Base-by-base conservation (phyloP, 352 stramenopile species). In the Phytophthora capsici region DNA sequence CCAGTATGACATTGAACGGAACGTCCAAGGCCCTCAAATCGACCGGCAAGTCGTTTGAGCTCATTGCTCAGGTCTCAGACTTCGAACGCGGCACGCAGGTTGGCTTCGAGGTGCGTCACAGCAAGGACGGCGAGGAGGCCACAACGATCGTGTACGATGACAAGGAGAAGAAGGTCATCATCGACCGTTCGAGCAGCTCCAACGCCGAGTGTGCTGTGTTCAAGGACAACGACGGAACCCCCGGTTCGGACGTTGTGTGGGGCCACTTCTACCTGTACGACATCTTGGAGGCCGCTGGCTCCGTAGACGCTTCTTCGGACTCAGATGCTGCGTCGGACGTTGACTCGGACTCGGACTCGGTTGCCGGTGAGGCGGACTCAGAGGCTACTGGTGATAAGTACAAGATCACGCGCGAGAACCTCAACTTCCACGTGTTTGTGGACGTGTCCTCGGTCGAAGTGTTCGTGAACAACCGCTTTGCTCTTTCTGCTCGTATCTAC, bases 101-200 rank as follows among this genome's bases (percentile, higher is more conserved):
- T 7, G 82, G 82, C 28, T 86, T 90, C 66, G 62, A 78, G 52
- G 73, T 90, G 32, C 82, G 79, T 9, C 73, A 76, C 56, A 86
- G 77, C 62, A 54, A 50, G 2, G 61, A 43, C 6, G 62, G 68
- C 20, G 77, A 86, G 26, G 80, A 91, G 58, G 69, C 70, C 34
- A 91, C 82, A 26, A 77, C 71, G 3, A 68, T 91, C 41, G 66
- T 88, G 57, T 91, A 91, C 63, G 82, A 91, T 45, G 82, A 89
- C 52, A 54, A 41, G 14, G 57, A 71, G 43, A 80, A 84, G 55
- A 79, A 78, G 59, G 47, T 89, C 7, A 67, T 83, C 41, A 82
- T 88, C 57, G 77, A 83, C 37, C 75, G 73, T 37, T 73, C 64
- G 9, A 75, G 71, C 63, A 77, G 67, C 47, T 84, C 73, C 40